A percentile compares a stretch with the other conserved stretches of the same genome.
Conservation (phyloP, 345 rosid genomes). For the Schrenkiella parvula region DNA sequence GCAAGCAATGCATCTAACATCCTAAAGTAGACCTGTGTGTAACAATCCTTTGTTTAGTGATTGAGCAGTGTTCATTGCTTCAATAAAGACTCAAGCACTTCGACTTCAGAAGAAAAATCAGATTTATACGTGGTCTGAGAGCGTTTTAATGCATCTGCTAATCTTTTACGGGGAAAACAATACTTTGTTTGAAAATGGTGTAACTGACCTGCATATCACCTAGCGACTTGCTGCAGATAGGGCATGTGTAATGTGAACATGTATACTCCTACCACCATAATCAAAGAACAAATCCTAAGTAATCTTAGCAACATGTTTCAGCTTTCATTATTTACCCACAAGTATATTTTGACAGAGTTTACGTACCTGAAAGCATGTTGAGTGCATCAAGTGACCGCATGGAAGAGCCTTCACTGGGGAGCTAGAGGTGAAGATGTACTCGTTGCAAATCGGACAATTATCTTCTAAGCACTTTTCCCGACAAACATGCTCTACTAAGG, state of each 20-base stretch:
- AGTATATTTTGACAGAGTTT: conserved; percentile 1
- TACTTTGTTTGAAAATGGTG: neutral
- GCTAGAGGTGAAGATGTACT: conserved; percentile 69
- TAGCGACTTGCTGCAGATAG: conserved; percentile 91
- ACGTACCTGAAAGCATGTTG: conserved; percentile 67
- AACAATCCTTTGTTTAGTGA: conserved; percentile 5
- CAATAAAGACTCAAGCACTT: neutral
- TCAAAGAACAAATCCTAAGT: conserved; percentile 8
- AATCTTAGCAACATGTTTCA: neutral
- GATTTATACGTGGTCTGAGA: neutral
- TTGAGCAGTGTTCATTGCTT: neutral
- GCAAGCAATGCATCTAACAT: conserved; percentile 79
- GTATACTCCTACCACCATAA: conserved; percentile 66
- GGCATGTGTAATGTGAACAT: conserved; percentile 73
- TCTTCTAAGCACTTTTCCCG: conserved; percentile 71
- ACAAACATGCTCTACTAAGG: conserved; percentile 60
- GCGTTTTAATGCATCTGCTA: neutral
- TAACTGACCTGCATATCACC: conserved; percentile 91
- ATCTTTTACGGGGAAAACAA: neutral
- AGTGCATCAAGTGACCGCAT: conserved; percentile 95
- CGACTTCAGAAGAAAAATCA: neutral
- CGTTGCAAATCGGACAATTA: conserved; percentile 86
- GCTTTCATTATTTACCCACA: neutral
- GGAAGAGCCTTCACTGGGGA: conserved; percentile 70
- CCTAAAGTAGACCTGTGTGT: conserved; percentile 62